Base-by-base conservation (phyloP, 371 early-diverging fungal genomes). In the Saksenaea vasiformis region DNA sequence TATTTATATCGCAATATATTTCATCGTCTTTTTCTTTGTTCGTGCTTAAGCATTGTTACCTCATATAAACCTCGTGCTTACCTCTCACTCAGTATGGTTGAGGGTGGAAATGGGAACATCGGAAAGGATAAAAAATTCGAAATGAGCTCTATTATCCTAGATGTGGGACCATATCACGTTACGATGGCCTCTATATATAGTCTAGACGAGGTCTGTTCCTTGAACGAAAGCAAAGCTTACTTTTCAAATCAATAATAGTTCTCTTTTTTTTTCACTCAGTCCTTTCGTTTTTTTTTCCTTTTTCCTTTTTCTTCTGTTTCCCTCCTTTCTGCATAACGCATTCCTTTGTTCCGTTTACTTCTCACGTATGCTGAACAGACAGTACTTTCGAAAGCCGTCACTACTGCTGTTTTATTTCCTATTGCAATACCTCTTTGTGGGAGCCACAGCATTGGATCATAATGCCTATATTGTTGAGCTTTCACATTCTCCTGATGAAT, bases 391-490 rank as follows among this genome's bases (percentile, higher is more conserved):
- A 47, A 22, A 10, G 47, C 22, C 1, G 47, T 9, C 19, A 22
- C 0, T 47, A 22, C n/a, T 47, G 19, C 2, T 47, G 5, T 22
- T 22, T 2, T 22, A 22, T 22, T 19, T 22, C 22, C 3, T 47
- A 15, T 47, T 47, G 0, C n/a, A 5, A n/a, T 43, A 22, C 22
- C 22, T 47, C 5, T 8, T 17, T 43, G 37, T 17, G n/a, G n/a
- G 15, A 47, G 47, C 47, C 9, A 19, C 47, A 22, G n/a, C 19
- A 47, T 47, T 19, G 14, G 47, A 22, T 19, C 14, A 9, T 19
- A 7, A 19, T 19, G 39, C 57, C 10, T 69, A 69, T 53, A 65
- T 69, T 41, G 35, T 69, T 27, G 69, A 69, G 19, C 47, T 69
- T 14, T 11, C 34, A 9, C 44, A 53, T 22, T 15, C 58, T 14